phyloP scores from a whole-genome alignment of 169 alveolate genomes.

The Plasmodium falciparum region DNA sequence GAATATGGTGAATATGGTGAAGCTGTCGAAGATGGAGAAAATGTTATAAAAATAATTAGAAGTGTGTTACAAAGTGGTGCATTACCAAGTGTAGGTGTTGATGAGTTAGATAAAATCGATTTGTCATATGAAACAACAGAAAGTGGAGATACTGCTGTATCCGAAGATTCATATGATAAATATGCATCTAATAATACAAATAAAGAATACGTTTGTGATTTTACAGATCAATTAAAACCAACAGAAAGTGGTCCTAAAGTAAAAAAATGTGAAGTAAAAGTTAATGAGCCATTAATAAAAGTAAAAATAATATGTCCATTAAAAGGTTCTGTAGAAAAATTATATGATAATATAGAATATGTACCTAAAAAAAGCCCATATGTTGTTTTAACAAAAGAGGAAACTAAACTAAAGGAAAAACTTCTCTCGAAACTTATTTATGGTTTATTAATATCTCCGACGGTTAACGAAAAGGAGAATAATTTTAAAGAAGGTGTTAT shows the following conservation, averaged over 20 bases:
- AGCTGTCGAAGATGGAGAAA: not conserved
- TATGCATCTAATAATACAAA: constrained; percentile 36
- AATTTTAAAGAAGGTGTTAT: constrained; percentile 18
- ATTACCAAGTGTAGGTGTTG: not conserved
- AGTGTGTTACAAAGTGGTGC: not conserved
- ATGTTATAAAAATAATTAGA: not conserved
- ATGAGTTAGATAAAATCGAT: not conserved
- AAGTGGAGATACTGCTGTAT: not conserved
- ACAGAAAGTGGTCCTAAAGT: not conserved
- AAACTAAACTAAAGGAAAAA: constrained; percentile 35
- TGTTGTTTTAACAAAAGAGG: constrained; percentile 4
- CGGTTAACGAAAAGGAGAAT: constrained; percentile 10
- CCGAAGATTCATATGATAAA: not conserved
- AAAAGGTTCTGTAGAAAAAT: not conserved
- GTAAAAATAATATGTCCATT: constrained; percentile 55
- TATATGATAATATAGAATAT: constrained; percentile 5
- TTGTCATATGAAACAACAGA: not conserved
- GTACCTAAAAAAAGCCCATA: constrained; percentile 63
- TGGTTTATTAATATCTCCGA: constrained; percentile 30
- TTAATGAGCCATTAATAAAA: constrained; percentile 38
- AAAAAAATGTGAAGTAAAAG: constrained; percentile 27
- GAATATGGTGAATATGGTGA: not conserved
- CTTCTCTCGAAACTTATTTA: constrained; percentile 12
- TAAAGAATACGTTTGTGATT: constrained; percentile 68
- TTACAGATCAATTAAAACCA: constrained; percentile 14